These are phyloP conservation scores for Mycena filopes DNA, from an alignment of 768 basidiomycete species.

Conservation along the genomic window DNA sequence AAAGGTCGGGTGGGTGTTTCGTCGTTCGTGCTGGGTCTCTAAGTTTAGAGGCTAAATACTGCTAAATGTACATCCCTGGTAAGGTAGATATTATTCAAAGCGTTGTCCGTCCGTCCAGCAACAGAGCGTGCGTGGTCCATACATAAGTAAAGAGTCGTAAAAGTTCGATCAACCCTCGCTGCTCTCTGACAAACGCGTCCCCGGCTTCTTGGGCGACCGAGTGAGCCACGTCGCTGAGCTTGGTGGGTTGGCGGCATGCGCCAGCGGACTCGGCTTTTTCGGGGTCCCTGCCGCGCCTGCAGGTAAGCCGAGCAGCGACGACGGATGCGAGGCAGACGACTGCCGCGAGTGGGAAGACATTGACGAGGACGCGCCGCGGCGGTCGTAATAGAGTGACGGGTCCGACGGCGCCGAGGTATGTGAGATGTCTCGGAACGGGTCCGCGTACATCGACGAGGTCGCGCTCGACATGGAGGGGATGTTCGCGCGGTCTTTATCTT, in stretches of 20 bases:
- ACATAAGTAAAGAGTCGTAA: background rate
- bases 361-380: constrained; percentile 26
- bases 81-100: constrained; percentile 7
- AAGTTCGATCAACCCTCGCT: constrained; percentile 12
- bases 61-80: constrained; percentile 7
- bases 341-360: constrained; percentile 16
- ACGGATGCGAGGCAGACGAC: constrained; percentile 13
- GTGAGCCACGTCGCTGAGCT: constrained; percentile 28
- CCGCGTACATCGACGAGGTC: constrained; percentile 20
- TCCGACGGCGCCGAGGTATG: constrained; percentile 14
- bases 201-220: constrained; percentile 30
- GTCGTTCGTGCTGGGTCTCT: background rate
- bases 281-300: constrained; percentile 25
- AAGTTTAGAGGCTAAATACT: background rate
- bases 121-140: background rate
- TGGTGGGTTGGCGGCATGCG: background rate
- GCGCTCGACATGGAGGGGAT: constrained; percentile 25
- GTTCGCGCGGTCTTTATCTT: background rate
- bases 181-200: constrained; percentile 14
- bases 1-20: background rate
- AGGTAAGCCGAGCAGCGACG: constrained; percentile 29
- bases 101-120: constrained; percentile 20
- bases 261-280: constrained; percentile 33
- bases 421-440: constrained; percentile 31
- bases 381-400: constrained; percentile 31